Base-by-base conservation (phyloP, 169 alveolate species). In the Cytauxzoon felis region DNA sequence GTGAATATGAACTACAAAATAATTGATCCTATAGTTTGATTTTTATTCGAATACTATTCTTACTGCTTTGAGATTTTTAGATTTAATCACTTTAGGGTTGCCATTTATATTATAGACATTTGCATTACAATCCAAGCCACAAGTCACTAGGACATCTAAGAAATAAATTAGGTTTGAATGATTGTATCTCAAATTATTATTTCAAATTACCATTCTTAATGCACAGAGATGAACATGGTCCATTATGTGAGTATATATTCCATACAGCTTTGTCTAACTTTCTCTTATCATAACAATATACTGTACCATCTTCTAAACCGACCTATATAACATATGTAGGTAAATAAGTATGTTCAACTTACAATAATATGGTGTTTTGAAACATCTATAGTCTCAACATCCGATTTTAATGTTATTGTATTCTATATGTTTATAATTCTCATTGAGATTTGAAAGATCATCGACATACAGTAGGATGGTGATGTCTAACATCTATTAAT, bases 81-180 rank as follows among this genome's bases (percentile, higher is more conserved):
- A 33, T 1, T 51, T 73, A 26, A 65, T 11, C 21, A 50, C 43
- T 5, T 42, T 59, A 16, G 78, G 78, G 3, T 54, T 66, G 1
- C 34, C 52, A 3, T 19, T 24, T 16, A 65, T 19, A n/a, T 53
- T 64, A 47, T 64, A 75, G 16, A 75, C 80, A 27, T 63, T 67
- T 0, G 80, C 85, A 29, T 62, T 75, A n/a, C 76, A 51, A n/a
- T 49, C 78, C 65, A 75, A 57, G 23, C 85, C 80, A 38, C 80
- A 75, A 11, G 85, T 56, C 16, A 75, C 80, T 38, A 75, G 27
- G 0, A 62, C 16, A 63, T 72, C 78, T 72, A 60, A 18, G 2
- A 8, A 24, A n/a, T n/a, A n/a, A n/a, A n/a, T n/a, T 6, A 5
- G 26, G 16, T 51, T 4, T 51, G 11, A 51, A 3, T 21, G 11